A percentile compares a stretch with the other conserved stretches of the same genome.
Evolutionary conservation across 2,329 filamentous ascomycete genomes (phyloP).

Genomic region (Neonectria neomacrospora): DNA sequence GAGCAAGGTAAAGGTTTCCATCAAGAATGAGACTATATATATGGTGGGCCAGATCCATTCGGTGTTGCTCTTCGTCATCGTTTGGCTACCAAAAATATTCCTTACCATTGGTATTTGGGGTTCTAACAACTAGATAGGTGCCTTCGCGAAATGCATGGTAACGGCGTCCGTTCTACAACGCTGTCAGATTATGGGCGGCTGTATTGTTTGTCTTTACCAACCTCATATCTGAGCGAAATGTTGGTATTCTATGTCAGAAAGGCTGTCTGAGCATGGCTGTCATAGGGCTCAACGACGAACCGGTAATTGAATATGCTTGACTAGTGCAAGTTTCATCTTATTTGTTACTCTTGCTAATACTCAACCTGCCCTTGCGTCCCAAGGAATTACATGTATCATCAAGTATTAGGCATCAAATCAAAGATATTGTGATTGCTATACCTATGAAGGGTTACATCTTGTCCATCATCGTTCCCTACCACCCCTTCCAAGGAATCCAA

Average conservation of each 20-base stretch:
- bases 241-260: background rate
- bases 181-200: background rate
- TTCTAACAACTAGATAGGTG: conserved; percentile 24
- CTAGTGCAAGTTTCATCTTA: background rate
- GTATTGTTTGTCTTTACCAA: background rate
- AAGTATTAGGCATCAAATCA: no score
- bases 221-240: conserved; percentile 25
- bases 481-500: conserved; percentile 54
- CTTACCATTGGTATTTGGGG: no score
- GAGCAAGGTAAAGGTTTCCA: conserved; percentile 27
- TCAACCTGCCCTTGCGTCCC: no score
- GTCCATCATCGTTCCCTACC: conserved; percentile 26
- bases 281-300: background rate
- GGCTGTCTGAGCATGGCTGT: background rate
- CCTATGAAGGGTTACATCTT: background rate
- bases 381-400: no score
- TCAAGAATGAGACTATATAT: conserved; percentile 27
- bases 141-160: conserved; percentile 14
- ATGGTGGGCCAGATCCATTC: conserved; percentile 34
- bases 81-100: conserved; percentile 13
- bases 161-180: conserved; percentile 22
- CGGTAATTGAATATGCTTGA: conserved; percentile 29
- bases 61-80: conserved; percentile 25
- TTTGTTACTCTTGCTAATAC: no score
- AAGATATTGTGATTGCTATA: background rate